Conservation (phyloP, 2,329 filamentous ascomycete species). For the Stagonosporopsis vannaccii region DNA sequence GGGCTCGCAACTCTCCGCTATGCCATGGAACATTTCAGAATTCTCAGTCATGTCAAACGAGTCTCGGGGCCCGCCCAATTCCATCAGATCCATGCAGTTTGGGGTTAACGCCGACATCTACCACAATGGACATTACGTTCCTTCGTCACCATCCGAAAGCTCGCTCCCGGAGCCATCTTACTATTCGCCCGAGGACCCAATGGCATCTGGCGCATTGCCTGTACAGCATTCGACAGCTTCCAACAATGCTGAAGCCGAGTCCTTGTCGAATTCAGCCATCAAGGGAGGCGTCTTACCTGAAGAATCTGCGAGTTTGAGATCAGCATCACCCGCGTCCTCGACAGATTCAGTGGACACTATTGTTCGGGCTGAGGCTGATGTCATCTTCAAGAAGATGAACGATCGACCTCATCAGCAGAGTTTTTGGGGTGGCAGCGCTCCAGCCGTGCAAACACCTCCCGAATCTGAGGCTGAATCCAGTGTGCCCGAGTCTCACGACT, state of each 20-base stretch:
- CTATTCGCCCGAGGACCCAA: conserved; percentile 36
- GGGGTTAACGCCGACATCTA: conserved; percentile 15
- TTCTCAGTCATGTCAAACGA: conserved; percentile 35
- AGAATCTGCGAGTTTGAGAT: conserved; percentile 15
- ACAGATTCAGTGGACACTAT: conserved; percentile 30
- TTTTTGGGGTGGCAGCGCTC: conserved; percentile 25
- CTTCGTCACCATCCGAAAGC: conserved; percentile 29
- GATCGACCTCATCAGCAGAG: conserved; percentile 26
- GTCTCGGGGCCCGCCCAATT: conserved; percentile 41
- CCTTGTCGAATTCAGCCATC: conserved; percentile 10
- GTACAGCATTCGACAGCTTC: conserved; percentile 2
- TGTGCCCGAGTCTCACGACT: conserved; percentile 41
- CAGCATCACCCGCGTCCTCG: conserved; percentile 34
- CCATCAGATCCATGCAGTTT: conserved; percentile 32
- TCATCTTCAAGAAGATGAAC: conserved; percentile 38
- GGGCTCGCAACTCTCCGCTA: conserved; percentile 15
- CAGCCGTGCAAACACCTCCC: conserved; percentile 20
- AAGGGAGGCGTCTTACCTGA: conserved; percentile 17
- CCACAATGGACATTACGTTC: conserved; percentile 13
- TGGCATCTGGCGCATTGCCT: conserved; percentile 25
- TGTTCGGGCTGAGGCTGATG: conserved; percentile 37
- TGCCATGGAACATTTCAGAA: conserved; percentile 25
- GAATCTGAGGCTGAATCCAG: conserved; percentile 17
- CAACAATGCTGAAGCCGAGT: conserved; percentile 5
- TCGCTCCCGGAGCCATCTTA: conserved; percentile 37